Conservation (phyloP, 306 rosid species). For the Cucumis sativus region Cucumber_9930_V3 NC_026655.2:21291501-21292000, state of each 20-base stretch:
- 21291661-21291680: not conserved
- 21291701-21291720: conserved; percentile 5
- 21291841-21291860: conserved; percentile 40
- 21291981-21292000: conserved; percentile 46
- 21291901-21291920: conserved; percentile 13
- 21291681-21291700: not conserved
- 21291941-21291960: conserved; percentile 13
- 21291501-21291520: not conserved
- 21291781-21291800: conserved; percentile 45
- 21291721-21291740: conserved; percentile 14
- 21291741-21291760: not conserved
- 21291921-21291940: conserved; percentile 14
- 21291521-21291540: conserved; percentile 1
- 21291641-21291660: not conserved
- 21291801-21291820: conserved; percentile 33
- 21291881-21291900: not conserved
- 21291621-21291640: not conserved
- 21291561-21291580: conserved; percentile 13
- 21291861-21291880: conserved; percentile 21
- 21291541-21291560: conserved; percentile 13
- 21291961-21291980: not conserved
- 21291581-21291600: not conserved
- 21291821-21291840: conserved; percentile 54
- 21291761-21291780: conserved; percentile 32
- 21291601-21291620: not conserved